These are phyloP conservation scores for Polysphondylium violaceum DNA, from an alignment of 78 protist species.

Conservation along the genomic window DNA sequence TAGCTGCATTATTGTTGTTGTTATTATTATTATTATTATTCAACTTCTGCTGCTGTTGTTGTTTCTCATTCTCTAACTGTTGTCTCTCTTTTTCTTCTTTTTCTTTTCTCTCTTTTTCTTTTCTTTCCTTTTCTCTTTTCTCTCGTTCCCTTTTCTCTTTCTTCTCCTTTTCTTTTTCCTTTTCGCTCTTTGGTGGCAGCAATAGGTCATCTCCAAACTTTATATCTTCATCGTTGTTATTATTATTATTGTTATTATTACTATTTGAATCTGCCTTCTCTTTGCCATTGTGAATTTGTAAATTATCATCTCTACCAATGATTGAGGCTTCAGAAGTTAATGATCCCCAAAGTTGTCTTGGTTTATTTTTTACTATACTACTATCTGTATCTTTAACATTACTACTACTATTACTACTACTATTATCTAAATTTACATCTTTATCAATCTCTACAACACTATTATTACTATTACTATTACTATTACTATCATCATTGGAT, in stretches of 20 bases:
- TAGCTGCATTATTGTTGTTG: not conserved
- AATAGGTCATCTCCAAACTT: too few species aligned
- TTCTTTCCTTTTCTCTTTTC: not conserved
- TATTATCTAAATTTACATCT: too few species aligned
- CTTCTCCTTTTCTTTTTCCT: not conserved
- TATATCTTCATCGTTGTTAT: not conserved
- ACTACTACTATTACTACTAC: too few species aligned
- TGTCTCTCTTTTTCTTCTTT: not conserved
- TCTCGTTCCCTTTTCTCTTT: not conserved
- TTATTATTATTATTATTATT: not conserved
- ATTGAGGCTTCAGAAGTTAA: not conserved
- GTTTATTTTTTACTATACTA: too few species aligned
- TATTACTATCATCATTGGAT: too few species aligned
- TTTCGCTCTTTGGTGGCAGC: not conserved
- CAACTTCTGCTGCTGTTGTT: not conserved
- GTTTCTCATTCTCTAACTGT: not conserved
- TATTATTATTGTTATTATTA: not conserved
- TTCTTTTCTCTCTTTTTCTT: not conserved
- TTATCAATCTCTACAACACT: too few species aligned
- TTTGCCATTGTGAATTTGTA: not conserved
- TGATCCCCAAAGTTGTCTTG: too few species aligned
- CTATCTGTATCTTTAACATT: too few species aligned
- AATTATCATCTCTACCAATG: not conserved
- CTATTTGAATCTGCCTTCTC: not conserved
- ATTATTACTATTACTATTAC: too few species aligned